Conservation (phyloP, 768 basidiomycete species). For the Leccinum barrowsii region DNA sequence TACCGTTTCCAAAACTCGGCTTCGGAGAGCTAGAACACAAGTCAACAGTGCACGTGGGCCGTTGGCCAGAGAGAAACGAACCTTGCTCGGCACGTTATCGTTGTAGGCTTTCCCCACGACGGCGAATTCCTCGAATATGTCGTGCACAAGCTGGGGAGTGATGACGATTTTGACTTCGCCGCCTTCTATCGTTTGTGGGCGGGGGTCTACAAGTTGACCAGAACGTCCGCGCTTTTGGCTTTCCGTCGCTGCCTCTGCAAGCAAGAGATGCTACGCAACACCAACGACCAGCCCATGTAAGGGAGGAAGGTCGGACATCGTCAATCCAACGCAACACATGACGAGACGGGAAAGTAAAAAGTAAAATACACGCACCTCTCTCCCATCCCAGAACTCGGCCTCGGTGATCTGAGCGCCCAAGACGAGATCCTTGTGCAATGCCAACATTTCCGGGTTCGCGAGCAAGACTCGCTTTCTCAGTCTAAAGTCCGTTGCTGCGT, state of each 20-base stretch:
- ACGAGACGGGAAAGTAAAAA: neutral
- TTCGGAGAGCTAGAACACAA: slow-evolving; percentile 71
- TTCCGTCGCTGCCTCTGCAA: slow-evolving; percentile 72
- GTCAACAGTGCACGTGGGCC: slow-evolving; percentile 1
- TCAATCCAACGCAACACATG: neutral
- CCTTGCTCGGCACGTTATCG: slow-evolving; percentile 89
- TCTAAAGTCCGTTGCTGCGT: slow-evolving; percentile 64
- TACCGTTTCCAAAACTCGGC: slow-evolving; percentile 96
- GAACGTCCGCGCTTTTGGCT: slow-evolving; percentile 77
- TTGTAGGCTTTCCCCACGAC: slow-evolving; percentile 89
- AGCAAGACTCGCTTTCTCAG: slow-evolving; percentile 77
- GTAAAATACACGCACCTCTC: slow-evolving; percentile 57
- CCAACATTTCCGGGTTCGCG: slow-evolving; percentile 71
- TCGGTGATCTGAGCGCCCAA: slow-evolving; percentile 82
- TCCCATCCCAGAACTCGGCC: slow-evolving; percentile 95
- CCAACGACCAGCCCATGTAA: neutral
- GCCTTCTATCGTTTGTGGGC: slow-evolving; percentile 77
- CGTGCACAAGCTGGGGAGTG: slow-evolving; percentile 87
- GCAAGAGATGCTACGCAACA: slow-evolving; percentile 58
- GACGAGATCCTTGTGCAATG: slow-evolving; percentile 86
- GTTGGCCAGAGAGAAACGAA: slow-evolving; percentile 18
- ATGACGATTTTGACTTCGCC: slow-evolving; percentile 88
- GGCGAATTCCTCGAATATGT: slow-evolving; percentile 98
- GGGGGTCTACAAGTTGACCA: slow-evolving; percentile 83
- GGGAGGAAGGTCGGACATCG: neutral